These are phyloP conservation scores for Naganishia cerealis DNA, from an alignment of 1,284 basidiomycete genomes.

Conservation along the genomic window DNA sequence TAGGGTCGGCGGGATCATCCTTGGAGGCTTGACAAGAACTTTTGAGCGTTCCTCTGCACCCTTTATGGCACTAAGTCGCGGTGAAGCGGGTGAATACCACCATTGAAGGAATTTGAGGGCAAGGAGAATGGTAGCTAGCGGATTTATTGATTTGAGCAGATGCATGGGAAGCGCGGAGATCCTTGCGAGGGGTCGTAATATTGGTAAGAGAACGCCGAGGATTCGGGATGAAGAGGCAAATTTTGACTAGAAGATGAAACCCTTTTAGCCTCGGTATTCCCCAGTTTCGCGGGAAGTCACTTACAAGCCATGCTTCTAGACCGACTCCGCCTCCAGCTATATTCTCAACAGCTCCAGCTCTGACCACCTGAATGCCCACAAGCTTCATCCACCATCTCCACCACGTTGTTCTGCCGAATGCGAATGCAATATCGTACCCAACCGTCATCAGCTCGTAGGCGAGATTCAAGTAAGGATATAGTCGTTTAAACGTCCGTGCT, in stretches of 20 bases:
- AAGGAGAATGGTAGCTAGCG: constrained; percentile 82
- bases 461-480: constrained; percentile 80
- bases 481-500: constrained; percentile 62
- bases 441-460: constrained; percentile 78
- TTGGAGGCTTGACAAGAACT: constrained; percentile 37
- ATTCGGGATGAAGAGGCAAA: not conserved
- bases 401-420: constrained; percentile 81
- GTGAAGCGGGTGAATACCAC: constrained; percentile 97
- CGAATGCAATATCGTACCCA: constrained; percentile 80
- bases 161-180: constrained; percentile 32
- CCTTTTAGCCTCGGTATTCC: not conserved
- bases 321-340: constrained; percentile 20
- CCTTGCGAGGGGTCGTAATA: constrained; percentile 16
- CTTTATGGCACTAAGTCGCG: constrained; percentile 47
- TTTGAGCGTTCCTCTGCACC: constrained; percentile 42
- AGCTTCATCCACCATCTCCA: constrained; percentile 89
- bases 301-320: constrained; percentile 1
- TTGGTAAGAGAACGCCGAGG: not conserved
- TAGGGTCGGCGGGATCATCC: constrained; percentile 6
- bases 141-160: constrained; percentile 52
- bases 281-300: not conserved
- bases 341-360: constrained; percentile 38
- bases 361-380: constrained; percentile 68
- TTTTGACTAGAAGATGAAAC: not conserved
- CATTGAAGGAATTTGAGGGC: constrained; percentile 97